Percentiles rank a stretch among this genome's conserved stretches.
Evolutionary conservation across 2,329 filamentous ascomycete genomes (phyloP).

Genomic region (Fusarium illudens): DNA sequence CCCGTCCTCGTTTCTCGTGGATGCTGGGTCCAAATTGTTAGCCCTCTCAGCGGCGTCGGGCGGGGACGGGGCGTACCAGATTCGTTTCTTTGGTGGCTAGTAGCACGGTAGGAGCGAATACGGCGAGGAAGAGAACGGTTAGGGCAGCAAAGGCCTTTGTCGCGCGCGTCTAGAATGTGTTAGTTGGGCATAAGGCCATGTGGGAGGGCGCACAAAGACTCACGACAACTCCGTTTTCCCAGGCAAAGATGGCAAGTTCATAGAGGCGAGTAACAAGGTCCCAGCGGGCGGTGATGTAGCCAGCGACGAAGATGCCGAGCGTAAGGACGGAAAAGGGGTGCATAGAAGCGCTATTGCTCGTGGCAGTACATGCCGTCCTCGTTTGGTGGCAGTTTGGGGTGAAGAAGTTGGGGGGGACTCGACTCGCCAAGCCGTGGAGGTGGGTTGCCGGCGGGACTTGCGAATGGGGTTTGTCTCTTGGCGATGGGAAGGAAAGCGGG

Average conservation of each 20-base stretch:
- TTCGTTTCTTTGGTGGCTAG: conserved; percentile 82
- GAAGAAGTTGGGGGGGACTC: conserved; percentile 15
- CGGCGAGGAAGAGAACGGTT: conserved; percentile 82
- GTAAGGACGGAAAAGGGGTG: conserved; percentile 97
- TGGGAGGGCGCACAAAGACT: conserved; percentile 46
- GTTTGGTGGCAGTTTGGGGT: conserved; percentile 5
- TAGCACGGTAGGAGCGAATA: conserved; percentile 85
- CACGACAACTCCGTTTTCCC: conserved; percentile 98
- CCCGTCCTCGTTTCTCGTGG: conserved; percentile 79
- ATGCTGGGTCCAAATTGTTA: conserved; percentile 65
- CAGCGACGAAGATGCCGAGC: conserved; percentile 97
- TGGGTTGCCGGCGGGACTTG: conserved; percentile 31
- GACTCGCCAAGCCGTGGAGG: conserved; percentile 36
- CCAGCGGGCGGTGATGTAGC: conserved; percentile 99
- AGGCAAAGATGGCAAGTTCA: conserved; percentile 96
- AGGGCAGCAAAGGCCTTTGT: conserved; percentile 85
- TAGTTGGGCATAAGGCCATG: conserved; percentile 5
- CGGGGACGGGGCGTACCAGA: conserved; percentile 65
- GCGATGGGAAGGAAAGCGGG: not conserved
- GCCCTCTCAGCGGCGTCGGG: conserved; percentile 32
- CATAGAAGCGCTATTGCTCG: conserved; percentile 70
- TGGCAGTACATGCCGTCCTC: conserved; percentile 55
- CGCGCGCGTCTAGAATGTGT: conserved; percentile 73
- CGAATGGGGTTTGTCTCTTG: not conserved
- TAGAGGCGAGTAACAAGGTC: conserved; percentile 96